Conservation (phyloP, 257 asterid genomes). For the Rhazya stricta region DNA sequence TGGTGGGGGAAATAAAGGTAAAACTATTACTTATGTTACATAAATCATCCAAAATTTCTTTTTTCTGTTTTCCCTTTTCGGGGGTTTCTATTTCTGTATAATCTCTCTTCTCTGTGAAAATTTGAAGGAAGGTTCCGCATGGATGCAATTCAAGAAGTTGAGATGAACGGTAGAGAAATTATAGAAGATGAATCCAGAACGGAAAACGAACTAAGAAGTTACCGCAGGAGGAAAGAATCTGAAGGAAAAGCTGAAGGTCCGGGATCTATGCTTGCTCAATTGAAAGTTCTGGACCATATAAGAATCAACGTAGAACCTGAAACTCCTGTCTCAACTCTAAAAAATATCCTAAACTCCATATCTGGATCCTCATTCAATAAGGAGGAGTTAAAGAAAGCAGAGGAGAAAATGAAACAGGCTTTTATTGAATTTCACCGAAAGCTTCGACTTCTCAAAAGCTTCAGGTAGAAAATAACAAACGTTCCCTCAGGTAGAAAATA, state of each 20-base stretch:
- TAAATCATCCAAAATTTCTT: not conserved
- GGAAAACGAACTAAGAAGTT: not conserved
- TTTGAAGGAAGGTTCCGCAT: constrained; percentile 30
- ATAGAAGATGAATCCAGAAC: constrained; percentile 9
- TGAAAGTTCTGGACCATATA: constrained; percentile 59
- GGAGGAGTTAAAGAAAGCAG: constrained; percentile 59
- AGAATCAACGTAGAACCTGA: constrained; percentile 61
- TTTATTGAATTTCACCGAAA: constrained; percentile 57
- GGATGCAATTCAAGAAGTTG: constrained; percentile 67
- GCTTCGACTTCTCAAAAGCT: constrained; percentile 66
- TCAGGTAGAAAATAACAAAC: constrained; percentile 34
- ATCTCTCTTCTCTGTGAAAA: not conserved
- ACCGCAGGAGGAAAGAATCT: not conserved
- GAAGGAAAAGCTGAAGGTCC: constrained; percentile 1
- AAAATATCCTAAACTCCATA: constrained; percentile 35
- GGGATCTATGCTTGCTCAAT: constrained; percentile 37
- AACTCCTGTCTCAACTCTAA: constrained; percentile 63
- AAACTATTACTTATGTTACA: constrained; percentile 5
- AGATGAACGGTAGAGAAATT: constrained; percentile 37
- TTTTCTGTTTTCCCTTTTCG: not conserved
- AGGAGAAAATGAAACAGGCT: constrained; percentile 51
- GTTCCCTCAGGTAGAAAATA: too few species aligned
- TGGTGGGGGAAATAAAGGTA: constrained; percentile 42
- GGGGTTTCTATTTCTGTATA: not conserved
- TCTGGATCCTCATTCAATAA: constrained; percentile 50